Base-by-base conservation (phyloP, 768 basidiomycete species). In the Pleurotus citrinopileatus region DNA sequence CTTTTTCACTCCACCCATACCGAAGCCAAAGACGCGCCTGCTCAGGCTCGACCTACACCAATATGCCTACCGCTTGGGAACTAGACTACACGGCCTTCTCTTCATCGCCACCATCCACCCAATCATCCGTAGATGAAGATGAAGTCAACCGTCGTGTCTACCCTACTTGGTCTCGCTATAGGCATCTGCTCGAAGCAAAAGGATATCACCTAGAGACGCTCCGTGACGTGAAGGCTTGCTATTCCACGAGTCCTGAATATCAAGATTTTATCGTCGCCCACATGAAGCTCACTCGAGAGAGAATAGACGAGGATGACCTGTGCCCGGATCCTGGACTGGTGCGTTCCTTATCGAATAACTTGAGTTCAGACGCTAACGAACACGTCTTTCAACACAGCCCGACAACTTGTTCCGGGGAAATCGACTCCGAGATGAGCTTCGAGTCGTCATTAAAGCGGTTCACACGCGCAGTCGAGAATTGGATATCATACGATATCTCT, bases 301-400 rank as follows among this genome's bases (percentile, higher is more conserved):
- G 12, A 69, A 66, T 45, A 59, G 64, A 79, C 60, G 82, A 89
- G 46, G 74, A 78, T 58, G 81, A 78, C 3, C 72, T 91, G 6
- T 90, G 86, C 67, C 84, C 78, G 47, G 89, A 91, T 61, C 76
- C 81, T 27, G 87, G 89, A 37, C 68, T 90, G 67, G 89, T 89
- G 56, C 62, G 83, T 75, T 20, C 42, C 23, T 43, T 26, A 17
- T 28, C 54, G 3, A 8, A n/a, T 26, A 36, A 36, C 8, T 13
- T 38, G n/a, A 25, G 12, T 48, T 25, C 42, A 22, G 32, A 37
- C 26, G 22, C 28, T 34, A n/a, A 34, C 32, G 9, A 9, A 34
- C 32, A 27, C 26, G 28, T 27, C 44, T 42, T 37, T 47, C 17
- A 43, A 29, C 12, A 28, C 56, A 90, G 89, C 86, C 80, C 42